Conservation (phyloP, 139 green algal species). For the Zygnema cylindricum region DNA sequence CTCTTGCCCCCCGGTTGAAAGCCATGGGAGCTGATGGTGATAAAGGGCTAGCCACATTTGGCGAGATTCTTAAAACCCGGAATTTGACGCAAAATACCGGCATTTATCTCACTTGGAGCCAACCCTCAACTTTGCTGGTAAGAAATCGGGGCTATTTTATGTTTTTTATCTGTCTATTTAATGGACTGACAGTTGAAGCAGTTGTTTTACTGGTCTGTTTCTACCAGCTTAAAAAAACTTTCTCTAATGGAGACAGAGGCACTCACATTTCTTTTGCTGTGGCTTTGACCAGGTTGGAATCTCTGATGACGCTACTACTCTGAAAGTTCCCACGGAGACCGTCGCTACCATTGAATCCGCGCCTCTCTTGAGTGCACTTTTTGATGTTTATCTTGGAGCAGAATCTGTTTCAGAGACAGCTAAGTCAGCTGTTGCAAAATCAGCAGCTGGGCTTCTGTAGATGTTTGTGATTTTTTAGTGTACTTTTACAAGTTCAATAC, state of each 20-base stretch:
- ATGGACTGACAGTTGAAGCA: not conserved
- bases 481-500: too few species aligned
- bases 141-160: not conserved
- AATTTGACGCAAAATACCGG: constrained; percentile 40
- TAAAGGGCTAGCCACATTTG: constrained; percentile 24
- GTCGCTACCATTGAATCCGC: constrained; percentile 9
- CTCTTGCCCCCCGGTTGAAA: constrained; percentile 11
- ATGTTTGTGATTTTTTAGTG: too few species aligned
- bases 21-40: constrained; percentile 7
- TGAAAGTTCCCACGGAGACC: not conserved
- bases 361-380: not conserved
- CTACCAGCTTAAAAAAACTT: not conserved
- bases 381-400: constrained; percentile 26
- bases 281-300: constrained; percentile 20
- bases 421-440: not conserved
- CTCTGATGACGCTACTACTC: constrained; percentile 20
- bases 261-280: not conserved
- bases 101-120: constrained; percentile 20
- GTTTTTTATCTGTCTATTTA: not conserved
- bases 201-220: not conserved
- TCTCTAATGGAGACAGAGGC: not conserved
- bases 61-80: not conserved
- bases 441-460: not conserved
- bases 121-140: constrained; percentile 40
- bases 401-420: not conserved